These are phyloP conservation scores for Cordyceps fumosorosea DNA, from an alignment of 2,329 filamentous ascomycete species.

Conservation along the genomic window DNA sequence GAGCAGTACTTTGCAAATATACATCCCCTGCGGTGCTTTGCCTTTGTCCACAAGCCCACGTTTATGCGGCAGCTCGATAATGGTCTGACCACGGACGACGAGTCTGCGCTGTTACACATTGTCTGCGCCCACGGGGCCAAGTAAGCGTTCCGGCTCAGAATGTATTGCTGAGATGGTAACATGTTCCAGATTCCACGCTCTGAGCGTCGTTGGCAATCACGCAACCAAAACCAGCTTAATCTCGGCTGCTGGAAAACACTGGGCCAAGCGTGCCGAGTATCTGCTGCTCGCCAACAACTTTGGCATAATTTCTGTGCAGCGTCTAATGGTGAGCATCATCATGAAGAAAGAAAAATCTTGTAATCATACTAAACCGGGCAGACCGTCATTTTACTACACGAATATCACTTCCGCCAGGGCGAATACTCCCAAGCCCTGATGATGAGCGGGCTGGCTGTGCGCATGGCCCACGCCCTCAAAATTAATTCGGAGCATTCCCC, in stretches of 20 bases:
- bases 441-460: slow-evolving; percentile 34
- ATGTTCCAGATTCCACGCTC: slow-evolving; percentile 27
- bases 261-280: slow-evolving; percentile 32
- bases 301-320: slow-evolving; percentile 33
- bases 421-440: slow-evolving; percentile 35
- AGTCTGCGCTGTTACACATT: slow-evolving; percentile 30
- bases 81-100: slow-evolving; percentile 29
- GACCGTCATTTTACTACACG: slow-evolving; percentile 33
- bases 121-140: slow-evolving; percentile 34
- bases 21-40: slow-evolving; percentile 35
- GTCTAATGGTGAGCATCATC: slow-evolving; percentile 28
- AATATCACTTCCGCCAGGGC: slow-evolving; percentile 33
- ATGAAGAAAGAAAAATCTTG: neutral
- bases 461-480: slow-evolving; percentile 36
- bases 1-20: slow-evolving; percentile 34
- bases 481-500: slow-evolving; percentile 31
- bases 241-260: slow-evolving; percentile 29
- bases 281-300: slow-evolving; percentile 31
- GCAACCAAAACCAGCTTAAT: slow-evolving; percentile 24
- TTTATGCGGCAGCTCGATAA: slow-evolving; percentile 33
- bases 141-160: slow-evolving; percentile 17
- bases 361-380: slow-evolving; percentile 14
- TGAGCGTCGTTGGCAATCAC: slow-evolving; percentile 25
- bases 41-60: slow-evolving; percentile 34
- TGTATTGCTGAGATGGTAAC: slow-evolving; percentile 4